A percentile compares a stretch with the other conserved stretches of the same genome.
Evolutionary conservation across 2,329 filamentous ascomycete genomes (phyloP).

Genomic region (Exophiala viscosa): DNA sequence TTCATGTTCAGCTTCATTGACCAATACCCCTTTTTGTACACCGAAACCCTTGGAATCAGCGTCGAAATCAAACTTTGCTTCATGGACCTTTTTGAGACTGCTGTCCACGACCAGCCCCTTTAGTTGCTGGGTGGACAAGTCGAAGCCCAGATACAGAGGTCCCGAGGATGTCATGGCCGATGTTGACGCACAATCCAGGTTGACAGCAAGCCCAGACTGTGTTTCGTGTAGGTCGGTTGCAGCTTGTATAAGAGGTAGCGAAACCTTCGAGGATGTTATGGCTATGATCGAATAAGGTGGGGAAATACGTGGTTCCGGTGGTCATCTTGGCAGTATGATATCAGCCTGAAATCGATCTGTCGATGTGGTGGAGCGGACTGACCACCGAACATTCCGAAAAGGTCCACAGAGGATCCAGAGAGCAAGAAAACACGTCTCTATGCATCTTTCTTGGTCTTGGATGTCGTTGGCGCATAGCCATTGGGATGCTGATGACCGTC

Average conservation of each 20-base stretch:
- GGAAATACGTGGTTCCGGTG: constrained; percentile 16
- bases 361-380: not conserved
- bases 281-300: constrained; percentile 28
- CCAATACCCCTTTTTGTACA: constrained; percentile 81
- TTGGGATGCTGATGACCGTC: constrained; percentile 10
- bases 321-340: constrained; percentile 26
- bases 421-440: not conserved
- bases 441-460: constrained; percentile 13
- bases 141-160: constrained; percentile 84
- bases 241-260: not conserved
- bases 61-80: constrained; percentile 95
- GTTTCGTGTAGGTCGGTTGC: not conserved
- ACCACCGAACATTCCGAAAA: not conserved
- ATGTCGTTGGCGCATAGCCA: constrained; percentile 10
- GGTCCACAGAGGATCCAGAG: not conserved
- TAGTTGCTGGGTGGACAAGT: constrained; percentile 93
- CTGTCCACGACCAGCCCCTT: constrained; percentile 89
- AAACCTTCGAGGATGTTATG: constrained; percentile 10
- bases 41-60: constrained; percentile 74
- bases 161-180: constrained; percentile 41
- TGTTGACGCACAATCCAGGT: not conserved
- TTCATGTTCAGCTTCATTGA: constrained; percentile 76
- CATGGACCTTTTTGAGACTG: constrained; percentile 71
- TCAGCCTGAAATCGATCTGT: constrained; percentile 26
- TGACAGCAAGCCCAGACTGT: not conserved